Percentiles rank a stretch among this genome's conserved stretches.
Evolutionary conservation across 2,329 filamentous ascomycete genomes (phyloP).

Genomic region (Fusarium sublunatum): DNA sequence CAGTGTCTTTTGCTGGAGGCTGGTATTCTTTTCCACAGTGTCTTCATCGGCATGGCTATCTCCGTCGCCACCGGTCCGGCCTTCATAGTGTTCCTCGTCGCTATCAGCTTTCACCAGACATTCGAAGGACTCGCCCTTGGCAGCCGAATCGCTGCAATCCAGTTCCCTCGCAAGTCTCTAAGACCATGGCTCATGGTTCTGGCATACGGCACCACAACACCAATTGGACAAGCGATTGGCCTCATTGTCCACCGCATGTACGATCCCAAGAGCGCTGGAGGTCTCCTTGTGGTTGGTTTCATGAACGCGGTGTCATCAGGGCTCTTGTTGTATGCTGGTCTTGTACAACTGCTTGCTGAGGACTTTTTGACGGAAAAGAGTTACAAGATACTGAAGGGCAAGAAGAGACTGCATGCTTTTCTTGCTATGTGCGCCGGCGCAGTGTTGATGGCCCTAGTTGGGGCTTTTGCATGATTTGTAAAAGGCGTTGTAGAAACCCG

Average conservation of each 20-base stretch:
- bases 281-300: constrained; percentile 83
- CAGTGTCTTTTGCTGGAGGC: constrained; percentile 85
- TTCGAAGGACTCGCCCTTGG: constrained; percentile 90
- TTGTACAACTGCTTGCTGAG: constrained; percentile 86
- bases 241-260: constrained; percentile 82
- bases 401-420: constrained; percentile 70
- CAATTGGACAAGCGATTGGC: constrained; percentile 85
- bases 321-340: constrained; percentile 80
- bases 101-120: constrained; percentile 86
- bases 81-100: constrained; percentile 82
- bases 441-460: constrained; percentile 76
- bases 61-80: constrained; percentile 83
- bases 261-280: constrained; percentile 79
- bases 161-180: constrained; percentile 77
- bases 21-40: constrained; percentile 84
- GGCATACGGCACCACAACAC: constrained; percentile 81
- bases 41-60: constrained; percentile 89
- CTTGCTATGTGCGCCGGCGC: constrained; percentile 72
- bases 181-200: constrained; percentile 88
- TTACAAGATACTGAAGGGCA: constrained; percentile 73
- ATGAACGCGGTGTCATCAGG: constrained; percentile 90
- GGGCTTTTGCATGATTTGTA: constrained; percentile 72
- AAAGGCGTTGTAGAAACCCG: neutral
- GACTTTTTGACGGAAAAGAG: constrained; percentile 84
- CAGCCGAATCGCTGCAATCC: constrained; percentile 83